A percentile compares a stretch with the other conserved stretches of the same genome.
These are phyloP conservation scores for Phyllosticta capitalensis DNA, from an alignment of 2,329 filamentous ascomycete genomes.

Conservation along the genomic window DNA sequence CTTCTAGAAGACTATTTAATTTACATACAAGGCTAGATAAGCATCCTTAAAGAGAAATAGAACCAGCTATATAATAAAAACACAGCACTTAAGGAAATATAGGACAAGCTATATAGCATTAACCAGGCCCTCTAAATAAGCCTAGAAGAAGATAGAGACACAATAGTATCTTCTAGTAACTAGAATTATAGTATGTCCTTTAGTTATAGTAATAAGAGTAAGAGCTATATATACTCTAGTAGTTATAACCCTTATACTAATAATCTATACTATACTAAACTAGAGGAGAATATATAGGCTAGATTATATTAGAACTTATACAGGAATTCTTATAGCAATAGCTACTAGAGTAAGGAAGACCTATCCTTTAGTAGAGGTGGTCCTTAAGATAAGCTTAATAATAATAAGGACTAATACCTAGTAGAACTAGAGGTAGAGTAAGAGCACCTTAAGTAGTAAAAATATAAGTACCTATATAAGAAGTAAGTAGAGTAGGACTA, in stretches of 20 bases:
- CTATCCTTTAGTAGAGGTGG: no score
- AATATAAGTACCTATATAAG: not conserved
- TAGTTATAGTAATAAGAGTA: not conserved
- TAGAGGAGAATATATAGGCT: not conserved
- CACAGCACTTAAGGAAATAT: not conserved
- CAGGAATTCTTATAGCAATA: not conserved
- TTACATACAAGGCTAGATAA: no score
- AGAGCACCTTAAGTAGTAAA: not conserved
- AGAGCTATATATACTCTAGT: not conserved
- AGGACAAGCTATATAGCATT: not conserved
- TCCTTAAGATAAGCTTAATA: no score
- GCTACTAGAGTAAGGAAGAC: no score
- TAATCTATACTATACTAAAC: not conserved
- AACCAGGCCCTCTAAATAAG: not conserved
- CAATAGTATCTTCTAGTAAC: not conserved
- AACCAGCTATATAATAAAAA: not conserved
- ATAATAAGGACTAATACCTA: no score
- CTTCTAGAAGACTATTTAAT: no score
- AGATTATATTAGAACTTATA: not conserved
- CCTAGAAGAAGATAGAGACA: no score
- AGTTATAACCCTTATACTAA: not conserved
- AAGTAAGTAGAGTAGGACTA: not conserved
- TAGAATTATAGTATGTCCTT: not conserved
- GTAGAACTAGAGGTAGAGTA: not conserved
- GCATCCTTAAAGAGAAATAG: no score